Evolutionary conservation across 2,329 filamentous ascomycete genomes (phyloP).

Genomic region (Truncatella angustata): DNA sequence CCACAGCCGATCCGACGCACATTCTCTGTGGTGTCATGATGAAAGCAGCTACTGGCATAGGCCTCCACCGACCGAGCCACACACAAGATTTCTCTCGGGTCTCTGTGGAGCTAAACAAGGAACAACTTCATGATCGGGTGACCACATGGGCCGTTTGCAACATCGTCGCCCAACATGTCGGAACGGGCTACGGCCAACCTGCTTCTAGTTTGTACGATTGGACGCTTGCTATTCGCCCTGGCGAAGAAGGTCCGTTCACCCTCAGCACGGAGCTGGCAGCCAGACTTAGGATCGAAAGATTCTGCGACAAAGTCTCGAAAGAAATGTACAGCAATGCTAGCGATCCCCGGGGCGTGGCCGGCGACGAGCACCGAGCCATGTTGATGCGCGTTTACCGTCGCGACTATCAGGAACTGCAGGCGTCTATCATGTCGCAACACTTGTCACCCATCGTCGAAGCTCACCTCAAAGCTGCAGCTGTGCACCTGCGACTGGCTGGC

Average conservation of each 20-base stretch:
- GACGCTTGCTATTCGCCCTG: slow-evolving; percentile 62
- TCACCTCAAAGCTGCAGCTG: slow-evolving; percentile 68
- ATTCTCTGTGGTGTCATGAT: slow-evolving; percentile 83
- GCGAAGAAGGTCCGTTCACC: slow-evolving; percentile 58
- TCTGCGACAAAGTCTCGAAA: slow-evolving; percentile 75
- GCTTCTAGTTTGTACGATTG: slow-evolving; percentile 76
- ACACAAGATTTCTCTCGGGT: slow-evolving; percentile 81
- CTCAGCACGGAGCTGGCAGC: slow-evolving; percentile 63
- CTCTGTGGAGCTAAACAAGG: slow-evolving; percentile 71
- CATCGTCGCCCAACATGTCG: slow-evolving; percentile 76
- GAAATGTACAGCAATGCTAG: slow-evolving; percentile 77
- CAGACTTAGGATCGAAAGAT: slow-evolving; percentile 69
- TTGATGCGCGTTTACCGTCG: slow-evolving; percentile 65
- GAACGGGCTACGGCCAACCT: slow-evolving; percentile 81
- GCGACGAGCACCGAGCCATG: slow-evolving; percentile 65
- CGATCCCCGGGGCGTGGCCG: slow-evolving; percentile 67
- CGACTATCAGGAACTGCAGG: slow-evolving; percentile 62
- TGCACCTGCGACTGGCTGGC: slow-evolving; percentile 75
- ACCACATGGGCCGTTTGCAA: slow-evolving; percentile 85
- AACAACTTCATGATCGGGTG: slow-evolving; percentile 75
- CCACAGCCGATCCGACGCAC: slow-evolving; percentile 76
- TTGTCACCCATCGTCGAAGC: slow-evolving; percentile 60
- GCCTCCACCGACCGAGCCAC: slow-evolving; percentile 76
- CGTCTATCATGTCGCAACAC: slow-evolving; percentile 56
- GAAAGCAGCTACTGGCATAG: slow-evolving; percentile 81